A percentile compares a stretch with the other conserved stretches of the same genome.
Evolutionary conservation across 192 early-diverging fungal species (phyloP).

Genomic region (Jimgerdemannia lactiflua): DNA sequence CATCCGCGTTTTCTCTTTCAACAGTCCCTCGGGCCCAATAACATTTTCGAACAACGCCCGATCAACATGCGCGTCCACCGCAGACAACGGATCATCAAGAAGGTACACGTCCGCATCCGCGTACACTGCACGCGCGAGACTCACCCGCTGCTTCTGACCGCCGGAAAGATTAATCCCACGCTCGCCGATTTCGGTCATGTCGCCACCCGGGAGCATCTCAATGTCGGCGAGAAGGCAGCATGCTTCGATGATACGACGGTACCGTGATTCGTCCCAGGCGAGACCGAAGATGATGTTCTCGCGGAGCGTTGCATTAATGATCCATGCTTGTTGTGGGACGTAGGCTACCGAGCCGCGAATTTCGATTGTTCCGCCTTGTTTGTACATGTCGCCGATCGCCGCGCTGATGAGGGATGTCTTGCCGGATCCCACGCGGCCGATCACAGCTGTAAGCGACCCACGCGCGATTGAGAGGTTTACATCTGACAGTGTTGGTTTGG

Average conservation of each 20-base stretch:
- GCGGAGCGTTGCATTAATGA: slow-evolving; percentile 32
- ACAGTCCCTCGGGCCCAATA: slow-evolving; percentile 45
- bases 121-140: slow-evolving; percentile 79
- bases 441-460: slow-evolving; percentile 25
- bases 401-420: slow-evolving; percentile 51
- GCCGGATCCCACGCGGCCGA: slow-evolving; percentile 51
- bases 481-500: slow-evolving; percentile 5
- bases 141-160: slow-evolving; percentile 88
- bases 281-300: slow-evolving; percentile 73
- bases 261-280: slow-evolving; percentile 48
- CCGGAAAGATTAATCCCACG: slow-evolving; percentile 43
- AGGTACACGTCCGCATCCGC: slow-evolving; percentile 72
- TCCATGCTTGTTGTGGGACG: slow-evolving; percentile 6
- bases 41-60: slow-evolving; percentile 63
- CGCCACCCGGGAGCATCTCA: slow-evolving; percentile 43
- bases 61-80: slow-evolving; percentile 79
- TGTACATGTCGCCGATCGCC: slow-evolving; percentile 49
- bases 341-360: slow-evolving; percentile 7
- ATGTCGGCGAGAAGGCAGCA: slow-evolving; percentile 60
- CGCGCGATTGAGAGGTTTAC: not conserved
- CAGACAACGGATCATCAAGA: slow-evolving; percentile 84
- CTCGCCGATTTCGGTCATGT: slow-evolving; percentile 41
- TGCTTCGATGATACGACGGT: slow-evolving; percentile 47
- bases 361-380: slow-evolving; percentile 21
- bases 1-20: slow-evolving; percentile 76